Evolutionary conservation across 108 stramenopile genomes (phyloP), one percentile per base, ranked within the genome.

Genomic region (Conticribra guillardii): DNA sequence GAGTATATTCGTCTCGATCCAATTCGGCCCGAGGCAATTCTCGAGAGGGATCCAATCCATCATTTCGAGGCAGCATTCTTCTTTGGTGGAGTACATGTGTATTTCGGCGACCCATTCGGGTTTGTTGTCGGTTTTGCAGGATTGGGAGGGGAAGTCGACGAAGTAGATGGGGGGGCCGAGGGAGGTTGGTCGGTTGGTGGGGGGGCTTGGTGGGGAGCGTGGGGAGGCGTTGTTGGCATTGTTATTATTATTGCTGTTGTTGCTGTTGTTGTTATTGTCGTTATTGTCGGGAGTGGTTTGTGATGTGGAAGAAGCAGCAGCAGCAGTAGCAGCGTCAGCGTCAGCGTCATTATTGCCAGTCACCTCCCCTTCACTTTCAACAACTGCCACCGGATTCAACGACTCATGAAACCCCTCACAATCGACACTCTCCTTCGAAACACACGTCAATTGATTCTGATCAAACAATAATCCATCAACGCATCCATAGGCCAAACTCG

Each of bases 121-220:
- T 11, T 26, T 17, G 0, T 1, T 15, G 29, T 33, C 33, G 9
- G 59, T 53, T 4, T 26, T 18, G 37, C 69, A 71, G 22, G 50
- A 29, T 52, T 58, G 69, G 2, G 69, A 52, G 23, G 69, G 69
- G 34, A 60, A 71, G 41, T 71, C 69, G 16, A 48, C 57, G 28
- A 27, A 71, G 34, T 71, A 71, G 4, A 71, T 60, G 22, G 66
- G 46, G 23, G 52, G 51, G 18, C 66, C 66, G 41, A 54, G 31
- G 26, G 47, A 55, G 24, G 66, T 67, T 21, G 31, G 30, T 2
- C 66, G 66, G 21, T 34, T 28, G 4, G 66, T 67, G 34, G 66
- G 66, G 16, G 23, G 34, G 34, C n/a, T 29, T 3, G 66, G 53
- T 28, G 53, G 66, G 1, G 64, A 53, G 29, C 9, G 11, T 3